These are phyloP conservation scores for Ophioceras dolichostomum DNA, from an alignment of 2,329 filamentous ascomycete genomes.

Conservation along the genomic window DNA sequence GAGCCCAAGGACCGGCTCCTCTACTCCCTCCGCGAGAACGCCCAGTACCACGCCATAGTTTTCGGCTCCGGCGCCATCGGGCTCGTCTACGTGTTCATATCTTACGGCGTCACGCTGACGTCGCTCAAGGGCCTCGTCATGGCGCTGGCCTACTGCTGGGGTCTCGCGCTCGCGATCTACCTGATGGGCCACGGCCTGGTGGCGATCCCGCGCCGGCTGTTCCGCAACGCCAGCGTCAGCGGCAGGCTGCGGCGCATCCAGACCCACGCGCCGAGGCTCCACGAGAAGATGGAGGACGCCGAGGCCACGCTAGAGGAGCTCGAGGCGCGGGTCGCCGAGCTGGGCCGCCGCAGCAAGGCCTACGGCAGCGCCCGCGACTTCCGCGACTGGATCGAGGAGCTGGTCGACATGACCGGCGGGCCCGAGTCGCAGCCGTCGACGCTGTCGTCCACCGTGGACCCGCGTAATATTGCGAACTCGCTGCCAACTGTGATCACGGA, in stretches of 20 bases:
- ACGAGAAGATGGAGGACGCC: slow-evolving; percentile 82
- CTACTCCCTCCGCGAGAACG: slow-evolving; percentile 80
- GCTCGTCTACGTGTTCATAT: slow-evolving; percentile 71
- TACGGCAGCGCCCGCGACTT: slow-evolving; percentile 63
- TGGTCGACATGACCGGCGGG: slow-evolving; percentile 64
- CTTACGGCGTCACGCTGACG: slow-evolving; percentile 58
- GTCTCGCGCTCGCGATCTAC: slow-evolving; percentile 82
- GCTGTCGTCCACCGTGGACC: slow-evolving; percentile 23
- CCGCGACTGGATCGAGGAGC: slow-evolving; percentile 91
- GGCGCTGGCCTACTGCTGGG: slow-evolving; percentile 92
- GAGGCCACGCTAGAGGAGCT: slow-evolving; percentile 68
- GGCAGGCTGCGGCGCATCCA: slow-evolving; percentile 65
- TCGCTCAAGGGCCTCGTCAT: slow-evolving; percentile 78
- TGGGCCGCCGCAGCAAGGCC: slow-evolving; percentile 58
- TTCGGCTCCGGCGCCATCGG: slow-evolving; percentile 59
- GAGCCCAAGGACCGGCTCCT: slow-evolving; percentile 69
- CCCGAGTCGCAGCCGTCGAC: slow-evolving; percentile 45
- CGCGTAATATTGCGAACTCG: no score
- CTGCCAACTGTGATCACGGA: slow-evolving; percentile 81
- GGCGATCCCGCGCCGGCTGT: slow-evolving; percentile 70
- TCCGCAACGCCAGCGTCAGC: slow-evolving; percentile 67
- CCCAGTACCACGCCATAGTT: slow-evolving; percentile 74
- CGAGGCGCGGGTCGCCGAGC: slow-evolving; percentile 66
- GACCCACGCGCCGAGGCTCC: slow-evolving; percentile 62
- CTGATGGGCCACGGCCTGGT: slow-evolving; percentile 97